Base-by-base conservation (phyloP, 768 basidiomycete species). In the Filobasidium wieringae region DNA sequence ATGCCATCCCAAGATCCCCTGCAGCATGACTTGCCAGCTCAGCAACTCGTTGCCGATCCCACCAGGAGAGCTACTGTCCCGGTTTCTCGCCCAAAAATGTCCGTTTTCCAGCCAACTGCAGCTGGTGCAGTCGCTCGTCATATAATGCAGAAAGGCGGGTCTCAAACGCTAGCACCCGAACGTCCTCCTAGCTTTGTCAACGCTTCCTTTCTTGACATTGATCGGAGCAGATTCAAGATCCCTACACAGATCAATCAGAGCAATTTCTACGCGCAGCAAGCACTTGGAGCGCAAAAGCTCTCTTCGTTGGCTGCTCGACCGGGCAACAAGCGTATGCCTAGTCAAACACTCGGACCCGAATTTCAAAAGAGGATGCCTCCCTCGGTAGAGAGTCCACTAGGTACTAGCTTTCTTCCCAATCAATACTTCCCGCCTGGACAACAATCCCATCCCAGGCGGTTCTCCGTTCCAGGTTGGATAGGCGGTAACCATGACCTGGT, bases 111-210 rank as follows among this genome's bases (percentile, higher is more conserved):
- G 30, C 50, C 50, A 11, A 51, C 27, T n/a, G 30, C 50, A 47
- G 43, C 11, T 27, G 43, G 37, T 17, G 29, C 14, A 19, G 43
- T 47, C 22, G 43, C 43, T 6, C 50, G 29, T 6, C 50, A 51
- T 31, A 31, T 51, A 15, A 7, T 30, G 29, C 52, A 6, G 24
- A 11, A 39, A 39, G 52, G 58, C 4, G 53, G 52, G 31, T 55
- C 53, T 33, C 70, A 73, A 56, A 73, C 72, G 7, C 57, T 73
- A 11, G 72, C 65, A 15, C 72, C 72, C 1, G 68, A 73, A 64
- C 63, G 72, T 2, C 50, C 63, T 9, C 66, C 69, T 12, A 68
- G 66, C 8, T 73, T 68, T 45, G 68, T 41, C 55, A 17, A 51
- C 41, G 24, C 43, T 12, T 47, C 43, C 2, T 47, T 47, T 22